Conservation (phyloP, 805 yeast genomes). For the Jamesozyma jinghongensis region DNA sequence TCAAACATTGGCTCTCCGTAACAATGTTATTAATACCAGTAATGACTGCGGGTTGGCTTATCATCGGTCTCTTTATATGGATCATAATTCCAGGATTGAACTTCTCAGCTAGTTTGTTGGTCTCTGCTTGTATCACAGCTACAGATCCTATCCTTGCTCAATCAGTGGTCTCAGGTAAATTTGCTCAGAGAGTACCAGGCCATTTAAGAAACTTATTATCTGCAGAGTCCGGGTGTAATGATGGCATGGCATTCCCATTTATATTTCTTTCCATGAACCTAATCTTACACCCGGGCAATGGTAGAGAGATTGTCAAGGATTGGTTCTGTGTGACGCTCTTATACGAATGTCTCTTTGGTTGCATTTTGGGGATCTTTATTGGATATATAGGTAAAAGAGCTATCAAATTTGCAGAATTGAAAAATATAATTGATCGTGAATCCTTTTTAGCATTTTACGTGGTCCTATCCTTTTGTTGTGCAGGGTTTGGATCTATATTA, state of each 20-base stretch:
- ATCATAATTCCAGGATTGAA: conserved; percentile 60
- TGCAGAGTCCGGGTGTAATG: conserved; percentile 84
- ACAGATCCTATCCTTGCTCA: conserved; percentile 94
- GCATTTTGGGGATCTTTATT: conserved; percentile 58
- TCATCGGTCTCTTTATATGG: conserved; percentile 75
- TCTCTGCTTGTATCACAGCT: conserved; percentile 86
- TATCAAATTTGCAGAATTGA: conserved; percentile 63
- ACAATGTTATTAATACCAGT: conserved; percentile 68
- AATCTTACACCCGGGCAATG: conserved; percentile 55
- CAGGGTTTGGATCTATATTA: conserved; percentile 79
- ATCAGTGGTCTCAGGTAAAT: conserved; percentile 86
- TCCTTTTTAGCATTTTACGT: conserved; percentile 80
- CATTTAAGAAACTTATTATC: conserved; percentile 74
- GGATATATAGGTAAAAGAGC: conserved; percentile 66
- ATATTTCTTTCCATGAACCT: conserved; percentile 62
- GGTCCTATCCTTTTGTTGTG: conserved; percentile 72
- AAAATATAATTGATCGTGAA: conserved; percentile 72
- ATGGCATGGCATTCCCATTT: conserved; percentile 94
- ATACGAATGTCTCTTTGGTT: conserved; percentile 77
- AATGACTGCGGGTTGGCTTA: conserved; percentile 85
- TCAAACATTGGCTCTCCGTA: conserved; percentile 73
- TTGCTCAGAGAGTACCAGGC: conserved; percentile 88
- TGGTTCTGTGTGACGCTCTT: conserved; percentile 71
- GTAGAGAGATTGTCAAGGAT: conserved; percentile 61
- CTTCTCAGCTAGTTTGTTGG: conserved; percentile 62